Evolutionary conservation across 2,329 filamentous ascomycete genomes (phyloP).

Genomic region (Fusarium sp.): DNA sequence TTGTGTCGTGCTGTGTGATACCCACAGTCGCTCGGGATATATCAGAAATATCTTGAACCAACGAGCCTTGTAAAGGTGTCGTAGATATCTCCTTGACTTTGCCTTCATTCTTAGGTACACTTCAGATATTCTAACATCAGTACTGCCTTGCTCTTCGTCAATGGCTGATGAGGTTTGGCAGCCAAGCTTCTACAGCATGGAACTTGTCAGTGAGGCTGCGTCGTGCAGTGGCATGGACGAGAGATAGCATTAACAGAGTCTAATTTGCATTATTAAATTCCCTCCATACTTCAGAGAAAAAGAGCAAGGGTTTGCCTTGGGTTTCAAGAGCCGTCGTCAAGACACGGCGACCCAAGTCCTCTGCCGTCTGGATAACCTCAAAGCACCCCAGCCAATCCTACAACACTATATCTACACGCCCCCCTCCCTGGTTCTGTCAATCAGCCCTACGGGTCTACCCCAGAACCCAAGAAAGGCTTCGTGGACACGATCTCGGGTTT

Average conservation of each 20-base stretch:
- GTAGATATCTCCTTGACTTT: background rate
- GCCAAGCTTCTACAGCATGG: background rate
- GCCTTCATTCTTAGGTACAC: background rate
- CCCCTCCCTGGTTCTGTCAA: background rate
- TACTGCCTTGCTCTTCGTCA: background rate
- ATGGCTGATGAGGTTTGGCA: background rate
- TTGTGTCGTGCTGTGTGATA: background rate
- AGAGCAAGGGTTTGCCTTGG: background rate
- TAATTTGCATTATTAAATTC: background rate
- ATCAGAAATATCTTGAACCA: background rate
- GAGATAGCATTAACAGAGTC: background rate
- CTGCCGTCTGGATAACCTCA: constrained; percentile 5
- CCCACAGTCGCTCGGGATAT: background rate
- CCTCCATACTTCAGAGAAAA: background rate
- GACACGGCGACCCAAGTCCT: background rate
- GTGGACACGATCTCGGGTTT: background rate
- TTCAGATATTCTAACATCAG: rapidly evolving
- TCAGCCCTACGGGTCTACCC: constrained; percentile 4
- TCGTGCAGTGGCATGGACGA: background rate
- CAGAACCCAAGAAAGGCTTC: background rate
- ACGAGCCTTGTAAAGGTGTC: background rate
- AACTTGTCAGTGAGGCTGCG: too few species aligned
- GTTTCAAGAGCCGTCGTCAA: background rate
- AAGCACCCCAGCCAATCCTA: background rate
- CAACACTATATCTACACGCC: background rate